Evolutionary conservation across 768 basidiomycete species (phyloP).

Genomic region (Neoboletus brunneissimus): DNA sequence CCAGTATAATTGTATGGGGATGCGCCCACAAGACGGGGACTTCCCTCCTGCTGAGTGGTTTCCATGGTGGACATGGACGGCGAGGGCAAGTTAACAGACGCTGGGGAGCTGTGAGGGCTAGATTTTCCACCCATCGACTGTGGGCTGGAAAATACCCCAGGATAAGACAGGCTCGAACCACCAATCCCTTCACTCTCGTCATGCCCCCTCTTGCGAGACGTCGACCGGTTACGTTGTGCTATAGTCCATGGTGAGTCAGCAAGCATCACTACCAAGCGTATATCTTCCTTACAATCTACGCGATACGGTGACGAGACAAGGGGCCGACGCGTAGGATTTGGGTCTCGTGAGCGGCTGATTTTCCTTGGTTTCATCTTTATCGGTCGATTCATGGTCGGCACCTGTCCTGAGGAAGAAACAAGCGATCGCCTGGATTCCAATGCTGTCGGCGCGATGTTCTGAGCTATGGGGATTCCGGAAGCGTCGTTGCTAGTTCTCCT

Average conservation of each 20-base stretch:
- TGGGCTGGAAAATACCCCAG: slow-evolving; percentile 58
- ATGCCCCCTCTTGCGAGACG: slow-evolving; percentile 69
- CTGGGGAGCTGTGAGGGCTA: slow-evolving; percentile 74
- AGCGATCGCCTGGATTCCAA: slow-evolving; percentile 58
- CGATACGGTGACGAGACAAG: slow-evolving; percentile 64
- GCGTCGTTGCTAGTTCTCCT: slow-evolving; percentile 25
- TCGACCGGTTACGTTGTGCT: slow-evolving; percentile 70
- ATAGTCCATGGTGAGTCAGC: slow-evolving; percentile 21
- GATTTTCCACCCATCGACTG: slow-evolving; percentile 42
- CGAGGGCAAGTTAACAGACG: slow-evolving; percentile 69
- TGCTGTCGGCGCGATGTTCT: slow-evolving; percentile 31
- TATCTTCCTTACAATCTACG: slow-evolving; percentile 52
- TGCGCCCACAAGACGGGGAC: slow-evolving; percentile 50
- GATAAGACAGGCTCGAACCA: slow-evolving; percentile 40
- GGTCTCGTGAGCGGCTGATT: slow-evolving; percentile 60
- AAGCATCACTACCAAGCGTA: slow-evolving; percentile 1
- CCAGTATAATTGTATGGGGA: slow-evolving; percentile 42
- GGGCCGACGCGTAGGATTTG: slow-evolving; percentile 49
- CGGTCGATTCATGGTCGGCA: slow-evolving; percentile 46
- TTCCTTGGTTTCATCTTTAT: slow-evolving; percentile 50
- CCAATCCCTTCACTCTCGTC: slow-evolving; percentile 61
- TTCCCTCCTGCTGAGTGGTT: slow-evolving; percentile 48
- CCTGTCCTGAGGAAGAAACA: slow-evolving; percentile 38
- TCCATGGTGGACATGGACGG: slow-evolving; percentile 57
- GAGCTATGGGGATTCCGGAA: slow-evolving; percentile 25